Evolutionary conservation across 208 protist species (phyloP), one percentile per base, ranked within the genome.

Genomic region (Leishmania arabica): DNA sequence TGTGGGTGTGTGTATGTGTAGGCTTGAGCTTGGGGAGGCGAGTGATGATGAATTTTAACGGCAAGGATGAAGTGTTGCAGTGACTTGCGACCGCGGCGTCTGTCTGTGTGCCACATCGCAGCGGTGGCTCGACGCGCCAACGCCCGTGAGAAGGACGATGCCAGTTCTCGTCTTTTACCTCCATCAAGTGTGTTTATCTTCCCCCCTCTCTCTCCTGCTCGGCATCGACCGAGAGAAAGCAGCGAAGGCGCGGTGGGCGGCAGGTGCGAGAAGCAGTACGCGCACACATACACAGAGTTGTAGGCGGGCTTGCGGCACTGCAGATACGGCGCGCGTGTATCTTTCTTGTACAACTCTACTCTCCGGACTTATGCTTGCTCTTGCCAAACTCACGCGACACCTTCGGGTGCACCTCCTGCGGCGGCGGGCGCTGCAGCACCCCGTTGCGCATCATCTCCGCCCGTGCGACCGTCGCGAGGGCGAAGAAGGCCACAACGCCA

Each of bases 381-480:
- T 89, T 88, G 9, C 89, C 87, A 79, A 92, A 92, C 64, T 88
- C 85, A 37, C 89, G 80, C 27, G 90, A 77, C 47, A 89, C 89
- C 75, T 78, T 86, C 17, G 91, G 89, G 31, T 80, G 62, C 40
- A 84, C 83, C 19, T 88, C 81, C 49, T 78, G 75, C 58, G 69
- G 68, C 45, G 77, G 40, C 37, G 91, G 87, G 3, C 79, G 74
- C 34, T 82, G 69, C 65, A 94, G 40, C 51, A 94, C 76, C 34
- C 89, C 89, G 19, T 88, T 85, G 3, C 88, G 81, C 80, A 88
- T 88, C 83, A 95, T 76, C 81, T 95, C 91, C 45, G 85, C 45
- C 42, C 83, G 86, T 21, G 84, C 80, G 37, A 93, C 89, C 56
- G 75, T 89, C 24, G 83, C 83, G 24, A 93, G 69, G 11, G 89